phyloP scores from a whole-genome alignment of 441 rosid genomes.

The Cnidoscolus chayamansa region DNA sequence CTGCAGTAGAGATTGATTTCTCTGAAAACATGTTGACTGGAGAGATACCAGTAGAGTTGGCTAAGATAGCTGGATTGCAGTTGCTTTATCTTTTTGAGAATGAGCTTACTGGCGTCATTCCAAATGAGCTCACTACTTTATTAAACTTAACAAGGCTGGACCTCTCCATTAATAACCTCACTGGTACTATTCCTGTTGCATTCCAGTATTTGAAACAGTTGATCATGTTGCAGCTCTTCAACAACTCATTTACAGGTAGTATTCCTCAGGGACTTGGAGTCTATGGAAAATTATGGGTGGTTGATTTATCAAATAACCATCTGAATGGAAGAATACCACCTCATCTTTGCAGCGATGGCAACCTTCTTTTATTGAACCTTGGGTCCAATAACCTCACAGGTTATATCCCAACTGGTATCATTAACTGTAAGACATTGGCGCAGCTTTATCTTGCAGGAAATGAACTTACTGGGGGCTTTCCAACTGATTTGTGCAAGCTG shows the following conservation, averaged over 20 bases:
- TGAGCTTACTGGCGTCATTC: constrained; percentile 63
- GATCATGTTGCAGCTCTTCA: constrained; percentile 73
- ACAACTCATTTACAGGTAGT: constrained; percentile 56
- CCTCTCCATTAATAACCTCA: constrained; percentile 72
- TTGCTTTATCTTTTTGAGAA: constrained; percentile 82
- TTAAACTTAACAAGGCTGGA: constrained; percentile 75
- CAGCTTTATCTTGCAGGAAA: constrained; percentile 69
- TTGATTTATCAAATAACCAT: constrained; percentile 74
- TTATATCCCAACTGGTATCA: constrained; percentile 57
- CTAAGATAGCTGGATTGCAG: constrained; percentile 49
- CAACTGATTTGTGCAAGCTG: constrained; percentile 59
- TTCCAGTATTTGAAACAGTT: constrained; percentile 63
- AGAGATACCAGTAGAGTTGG: constrained; percentile 67
- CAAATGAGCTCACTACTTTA: constrained; percentile 58
- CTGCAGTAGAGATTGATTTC: constrained; percentile 67
- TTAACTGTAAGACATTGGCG: constrained; percentile 55
- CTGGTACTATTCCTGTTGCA: constrained; percentile 71
- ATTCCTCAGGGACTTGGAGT: constrained; percentile 73
- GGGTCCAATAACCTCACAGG: constrained; percentile 68
- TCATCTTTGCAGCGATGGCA: constrained; percentile 52
- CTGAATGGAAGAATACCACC: constrained; percentile 68
- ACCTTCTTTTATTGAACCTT: constrained; percentile 56
- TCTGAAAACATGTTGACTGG: constrained; percentile 74
- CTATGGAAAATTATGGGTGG: constrained; percentile 68
- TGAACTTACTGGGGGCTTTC: constrained; percentile 62